A percentile compares a stretch with the other conserved stretches of the same genome.
These are phyloP conservation scores for Aspergillus intermedius DNA, from an alignment of 2,329 filamentous ascomycete genomes.

Conservation along the genomic window DNA sequence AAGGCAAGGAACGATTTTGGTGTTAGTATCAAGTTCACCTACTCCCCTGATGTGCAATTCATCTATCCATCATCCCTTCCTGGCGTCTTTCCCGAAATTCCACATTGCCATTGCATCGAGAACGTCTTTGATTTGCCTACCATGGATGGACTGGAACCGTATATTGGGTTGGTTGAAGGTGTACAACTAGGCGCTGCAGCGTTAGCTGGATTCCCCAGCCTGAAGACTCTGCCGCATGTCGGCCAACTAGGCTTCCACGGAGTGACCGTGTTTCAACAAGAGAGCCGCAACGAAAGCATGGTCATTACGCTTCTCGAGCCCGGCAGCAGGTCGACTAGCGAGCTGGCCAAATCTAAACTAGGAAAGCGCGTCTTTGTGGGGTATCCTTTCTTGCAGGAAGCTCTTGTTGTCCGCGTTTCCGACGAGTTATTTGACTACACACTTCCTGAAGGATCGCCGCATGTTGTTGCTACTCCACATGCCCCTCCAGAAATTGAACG, in stretches of 20 bases:
- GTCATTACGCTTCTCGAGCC: conserved; percentile 75
- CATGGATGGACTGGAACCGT: conserved; percentile 80
- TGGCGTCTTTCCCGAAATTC: conserved; percentile 83
- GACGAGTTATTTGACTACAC: conserved; percentile 91
- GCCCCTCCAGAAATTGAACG: conserved; percentile 68
- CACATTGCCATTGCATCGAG: conserved; percentile 82
- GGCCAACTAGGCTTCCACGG: conserved; percentile 80
- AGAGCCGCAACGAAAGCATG: conserved; percentile 95
- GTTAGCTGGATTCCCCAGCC: conserved; percentile 86
- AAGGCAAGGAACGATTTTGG: conserved; percentile 82
- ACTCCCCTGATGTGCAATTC: conserved; percentile 69
- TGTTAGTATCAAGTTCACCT: conserved; percentile 87
- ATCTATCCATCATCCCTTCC: conserved; percentile 80
- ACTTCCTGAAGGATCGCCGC: conserved; percentile 58
- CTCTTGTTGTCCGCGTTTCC: conserved; percentile 78
- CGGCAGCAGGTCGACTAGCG: conserved; percentile 62
- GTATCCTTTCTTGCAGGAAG: conserved; percentile 93
- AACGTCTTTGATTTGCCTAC: conserved; percentile 94
- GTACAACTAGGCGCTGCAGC: conserved; percentile 75
- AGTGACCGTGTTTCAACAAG: conserved; percentile 90
- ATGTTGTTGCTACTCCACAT: conserved; percentile 65
- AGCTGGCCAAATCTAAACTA: conserved; percentile 69
- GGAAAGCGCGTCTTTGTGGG: conserved; percentile 84
- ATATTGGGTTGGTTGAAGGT: conserved; percentile 75
- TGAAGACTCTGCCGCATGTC: conserved; percentile 78